Evolutionary conservation across 768 basidiomycete genomes (phyloP).

Genomic region (Amanita exitialis): DNA sequence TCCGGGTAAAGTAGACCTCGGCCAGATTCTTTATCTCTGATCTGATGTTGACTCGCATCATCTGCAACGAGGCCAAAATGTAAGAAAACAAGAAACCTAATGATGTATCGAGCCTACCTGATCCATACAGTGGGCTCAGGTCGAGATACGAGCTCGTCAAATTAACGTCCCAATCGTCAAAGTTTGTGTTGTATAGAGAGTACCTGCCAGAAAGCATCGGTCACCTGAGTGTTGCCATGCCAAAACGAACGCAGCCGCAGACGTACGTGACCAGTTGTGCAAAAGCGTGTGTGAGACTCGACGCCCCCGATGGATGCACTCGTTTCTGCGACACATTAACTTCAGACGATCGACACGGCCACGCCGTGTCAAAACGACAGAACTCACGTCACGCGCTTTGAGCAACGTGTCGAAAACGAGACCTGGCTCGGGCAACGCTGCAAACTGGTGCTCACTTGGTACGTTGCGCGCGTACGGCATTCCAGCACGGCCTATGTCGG

Average conservation of each 20-base stretch:
- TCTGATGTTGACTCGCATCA: slow-evolving; percentile 25
- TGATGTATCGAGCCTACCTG: slow-evolving; percentile 19
- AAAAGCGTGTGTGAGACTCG: slow-evolving; percentile 55
- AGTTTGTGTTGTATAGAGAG: slow-evolving; percentile 42
- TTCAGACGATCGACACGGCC: slow-evolving; percentile 12
- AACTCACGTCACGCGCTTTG: slow-evolving; percentile 24
- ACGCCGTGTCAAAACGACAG: slow-evolving; percentile 17
- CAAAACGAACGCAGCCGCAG: no score
- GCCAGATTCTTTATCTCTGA: slow-evolving; percentile 38
- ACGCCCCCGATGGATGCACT: slow-evolving; percentile 46
- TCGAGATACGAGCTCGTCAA: slow-evolving; percentile 47
- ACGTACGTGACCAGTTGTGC: slow-evolving; percentile 43
- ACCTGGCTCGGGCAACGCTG: slow-evolving; percentile 43
- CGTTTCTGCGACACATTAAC: slow-evolving; percentile 15
- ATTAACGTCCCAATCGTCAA: slow-evolving; percentile 33
- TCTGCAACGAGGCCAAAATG: slow-evolving; percentile 14
- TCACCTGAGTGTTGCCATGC: background rate
- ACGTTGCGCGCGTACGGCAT: slow-evolving; percentile 45
- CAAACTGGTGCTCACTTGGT: slow-evolving; percentile 28
- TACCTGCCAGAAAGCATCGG: slow-evolving; percentile 18
- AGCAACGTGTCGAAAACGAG: slow-evolving; percentile 57
- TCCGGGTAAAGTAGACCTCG: slow-evolving; percentile 45
- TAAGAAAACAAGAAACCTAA: background rate
- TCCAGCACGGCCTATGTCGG: slow-evolving; percentile 39
- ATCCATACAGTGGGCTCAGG: slow-evolving; percentile 46